Percentiles rank a stretch among this genome's conserved stretches.
Conservation (phyloP, 129 eudicot species). For the Chrysanthemum makinoi region DNA sequence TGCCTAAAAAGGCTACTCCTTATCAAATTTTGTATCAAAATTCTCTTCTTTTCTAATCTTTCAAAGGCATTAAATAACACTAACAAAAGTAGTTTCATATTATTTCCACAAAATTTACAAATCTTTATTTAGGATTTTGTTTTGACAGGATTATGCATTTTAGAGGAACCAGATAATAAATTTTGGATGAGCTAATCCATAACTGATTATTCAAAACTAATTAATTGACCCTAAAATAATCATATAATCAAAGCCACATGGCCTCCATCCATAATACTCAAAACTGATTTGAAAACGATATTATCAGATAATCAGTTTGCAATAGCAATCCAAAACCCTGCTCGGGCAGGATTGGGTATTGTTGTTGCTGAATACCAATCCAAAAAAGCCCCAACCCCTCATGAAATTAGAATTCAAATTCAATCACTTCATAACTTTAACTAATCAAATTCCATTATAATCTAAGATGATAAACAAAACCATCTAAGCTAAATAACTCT, state of each 20-base stretch:
- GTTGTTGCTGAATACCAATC: too few relatives aligned
- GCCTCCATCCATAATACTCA: too few relatives aligned
- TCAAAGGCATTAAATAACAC: neutral
- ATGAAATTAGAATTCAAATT: neutral
- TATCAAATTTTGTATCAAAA: neutral
- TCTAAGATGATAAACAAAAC: neutral
- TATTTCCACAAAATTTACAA: constrained; percentile 4
- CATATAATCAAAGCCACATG: too few relatives aligned
- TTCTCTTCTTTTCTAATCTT: neutral
- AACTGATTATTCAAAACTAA: too few relatives aligned
- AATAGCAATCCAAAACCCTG: too few relatives aligned
- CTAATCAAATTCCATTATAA: constrained; percentile 5
- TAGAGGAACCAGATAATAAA: too few relatives aligned
- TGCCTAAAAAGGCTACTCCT: neutral
- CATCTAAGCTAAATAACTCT: neutral
- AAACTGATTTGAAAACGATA: too few relatives aligned
- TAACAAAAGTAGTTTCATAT: constrained; percentile 14
- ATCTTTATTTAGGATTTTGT: neutral
- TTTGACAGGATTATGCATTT: too few relatives aligned
- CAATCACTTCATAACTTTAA: neutral
- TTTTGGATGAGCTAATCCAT: too few relatives aligned
- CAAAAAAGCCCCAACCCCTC: neutral
- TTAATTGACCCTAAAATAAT: too few relatives aligned
- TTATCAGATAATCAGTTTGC: too few relatives aligned
- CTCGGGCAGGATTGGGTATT: too few relatives aligned